Percentiles rank a stretch among this genome's conserved stretches.
Conservation (phyloP, 805 yeast species). For the Tetrapisispora arboricola region DNA sequence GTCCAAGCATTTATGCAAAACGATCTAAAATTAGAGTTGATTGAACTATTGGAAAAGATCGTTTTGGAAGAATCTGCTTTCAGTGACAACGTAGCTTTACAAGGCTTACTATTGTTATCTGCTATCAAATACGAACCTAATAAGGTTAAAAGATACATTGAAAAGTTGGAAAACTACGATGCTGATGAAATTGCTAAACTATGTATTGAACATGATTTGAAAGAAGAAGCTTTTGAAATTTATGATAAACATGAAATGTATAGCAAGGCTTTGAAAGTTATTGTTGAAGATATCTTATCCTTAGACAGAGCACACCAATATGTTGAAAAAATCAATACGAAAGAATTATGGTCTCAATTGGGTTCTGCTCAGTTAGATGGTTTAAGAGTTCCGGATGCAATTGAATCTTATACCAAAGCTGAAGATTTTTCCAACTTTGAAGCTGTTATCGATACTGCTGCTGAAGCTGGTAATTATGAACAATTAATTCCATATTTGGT, state of each 20-base stretch:
- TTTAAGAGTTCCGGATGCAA: conserved; percentile 81
- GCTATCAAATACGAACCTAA: conserved; percentile 92
- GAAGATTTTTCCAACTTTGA: conserved; percentile 83
- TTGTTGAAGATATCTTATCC: conserved; percentile 88
- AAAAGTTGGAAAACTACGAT: conserved; percentile 82
- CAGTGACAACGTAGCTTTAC: conserved; percentile 88
- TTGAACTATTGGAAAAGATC: conserved; percentile 90
- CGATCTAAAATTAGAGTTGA: conserved; percentile 83
- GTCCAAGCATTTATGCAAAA: conserved; percentile 95
- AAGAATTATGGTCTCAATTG: conserved; percentile 88
- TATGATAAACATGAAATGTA: conserved; percentile 75
- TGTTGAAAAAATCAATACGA: conserved; percentile 78
- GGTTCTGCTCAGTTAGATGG: conserved; percentile 96
- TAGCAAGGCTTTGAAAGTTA: conserved; percentile 73
- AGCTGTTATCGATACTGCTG: conserved; percentile 88
- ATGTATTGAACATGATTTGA: conserved; percentile 77
- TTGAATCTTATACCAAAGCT: conserved; percentile 84
- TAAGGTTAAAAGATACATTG: conserved; percentile 73
- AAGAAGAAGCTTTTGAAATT: conserved; percentile 91
- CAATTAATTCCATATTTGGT: conserved; percentile 77
- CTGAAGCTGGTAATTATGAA: conserved; percentile 92
- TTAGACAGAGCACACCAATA: conserved; percentile 89
- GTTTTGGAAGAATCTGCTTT: conserved; percentile 96
- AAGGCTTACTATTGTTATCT: conserved; percentile 84
- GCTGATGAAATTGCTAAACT: conserved; percentile 89